Conservation (phyloP, 805 yeast genomes). For the Metahyphopichia silvanorum region DNA sequence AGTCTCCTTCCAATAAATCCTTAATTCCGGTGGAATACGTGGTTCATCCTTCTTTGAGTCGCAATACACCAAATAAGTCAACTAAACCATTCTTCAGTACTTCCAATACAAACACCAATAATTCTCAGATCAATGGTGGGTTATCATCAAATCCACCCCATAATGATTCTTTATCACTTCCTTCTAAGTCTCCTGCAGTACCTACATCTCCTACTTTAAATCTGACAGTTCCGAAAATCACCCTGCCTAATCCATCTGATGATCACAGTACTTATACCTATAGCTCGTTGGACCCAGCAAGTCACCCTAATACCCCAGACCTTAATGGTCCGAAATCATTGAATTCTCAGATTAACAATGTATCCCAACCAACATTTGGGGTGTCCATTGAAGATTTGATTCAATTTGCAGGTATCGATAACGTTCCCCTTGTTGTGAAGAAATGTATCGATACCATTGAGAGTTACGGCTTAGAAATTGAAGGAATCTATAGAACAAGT, state of each 20-base stretch:
- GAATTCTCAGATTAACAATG: slow-evolving; percentile 10
- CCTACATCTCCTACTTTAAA: neutral
- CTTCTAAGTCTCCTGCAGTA: slow-evolving; percentile 1
- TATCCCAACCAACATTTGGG: slow-evolving; percentile 63
- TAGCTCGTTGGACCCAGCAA: slow-evolving; percentile 33
- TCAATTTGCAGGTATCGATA: slow-evolving; percentile 76
- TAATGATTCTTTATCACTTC: neutral
- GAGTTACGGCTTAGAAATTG: slow-evolving; percentile 75
- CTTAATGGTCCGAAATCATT: slow-evolving; percentile 33
- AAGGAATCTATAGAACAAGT: slow-evolving; percentile 85
- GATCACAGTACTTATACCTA: slow-evolving; percentile 8
- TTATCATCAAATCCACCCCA: slow-evolving; percentile 1
- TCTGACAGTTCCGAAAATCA: neutral
- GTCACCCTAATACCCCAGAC: slow-evolving; percentile 25
- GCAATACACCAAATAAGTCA: slow-evolving; percentile 17
- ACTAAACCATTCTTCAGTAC: slow-evolving; percentile 31
- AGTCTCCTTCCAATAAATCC: slow-evolving; percentile 35
- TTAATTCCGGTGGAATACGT: slow-evolving; percentile 68
- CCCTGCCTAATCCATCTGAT: slow-evolving; percentile 2
- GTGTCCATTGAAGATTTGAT: slow-evolving; percentile 75
- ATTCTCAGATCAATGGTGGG: slow-evolving; percentile 1
- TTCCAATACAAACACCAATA: slow-evolving; percentile 2
- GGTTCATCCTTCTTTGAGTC: slow-evolving; percentile 62
- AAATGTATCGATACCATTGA: slow-evolving; percentile 88
- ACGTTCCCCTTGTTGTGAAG: slow-evolving; percentile 87